These are phyloP conservation scores for Paspalum vaginatum DNA, from an alignment of 176 grass and related monocot species.

Conservation along the genomic window DNA sequence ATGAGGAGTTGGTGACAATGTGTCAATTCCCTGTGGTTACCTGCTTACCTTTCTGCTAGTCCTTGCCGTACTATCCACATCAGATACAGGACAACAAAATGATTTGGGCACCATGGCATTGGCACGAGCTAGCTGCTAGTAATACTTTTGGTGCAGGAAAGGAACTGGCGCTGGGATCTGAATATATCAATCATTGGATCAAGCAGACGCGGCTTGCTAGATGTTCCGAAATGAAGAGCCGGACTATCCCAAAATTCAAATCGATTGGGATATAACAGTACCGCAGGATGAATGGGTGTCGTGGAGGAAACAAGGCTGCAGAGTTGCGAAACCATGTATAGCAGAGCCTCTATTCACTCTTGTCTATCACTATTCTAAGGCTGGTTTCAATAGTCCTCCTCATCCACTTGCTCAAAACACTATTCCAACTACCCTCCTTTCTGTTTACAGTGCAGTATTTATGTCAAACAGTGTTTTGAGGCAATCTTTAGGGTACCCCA, in stretches of 20 bases:
- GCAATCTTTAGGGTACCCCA: no score
- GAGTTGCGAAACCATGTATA: no score
- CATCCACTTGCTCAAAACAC: no score
- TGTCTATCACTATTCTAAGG: no score
- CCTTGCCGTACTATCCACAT: background rate
- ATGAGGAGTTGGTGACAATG: background rate
- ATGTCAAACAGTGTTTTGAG: no score
- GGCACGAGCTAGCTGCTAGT: no score
- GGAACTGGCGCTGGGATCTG: background rate
- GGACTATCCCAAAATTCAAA: background rate
- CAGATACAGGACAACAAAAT: background rate
- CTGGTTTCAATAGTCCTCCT: no score
- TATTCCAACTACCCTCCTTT: no score
- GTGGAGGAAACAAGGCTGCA: no score
- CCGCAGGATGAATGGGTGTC: no score
- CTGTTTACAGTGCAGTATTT: no score
- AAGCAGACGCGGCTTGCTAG: background rate
- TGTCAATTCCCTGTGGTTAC: background rate
- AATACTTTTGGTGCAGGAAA: constrained; percentile 1
- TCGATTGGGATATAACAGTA: background rate
- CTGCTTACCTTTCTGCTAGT: background rate
- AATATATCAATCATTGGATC: background rate
- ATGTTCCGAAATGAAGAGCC: background rate
- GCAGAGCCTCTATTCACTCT: no score
- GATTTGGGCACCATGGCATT: background rate